Evolutionary conservation across 2,329 filamentous ascomycete genomes (phyloP).

Genomic region (Colletotrichum sp.): DNA sequence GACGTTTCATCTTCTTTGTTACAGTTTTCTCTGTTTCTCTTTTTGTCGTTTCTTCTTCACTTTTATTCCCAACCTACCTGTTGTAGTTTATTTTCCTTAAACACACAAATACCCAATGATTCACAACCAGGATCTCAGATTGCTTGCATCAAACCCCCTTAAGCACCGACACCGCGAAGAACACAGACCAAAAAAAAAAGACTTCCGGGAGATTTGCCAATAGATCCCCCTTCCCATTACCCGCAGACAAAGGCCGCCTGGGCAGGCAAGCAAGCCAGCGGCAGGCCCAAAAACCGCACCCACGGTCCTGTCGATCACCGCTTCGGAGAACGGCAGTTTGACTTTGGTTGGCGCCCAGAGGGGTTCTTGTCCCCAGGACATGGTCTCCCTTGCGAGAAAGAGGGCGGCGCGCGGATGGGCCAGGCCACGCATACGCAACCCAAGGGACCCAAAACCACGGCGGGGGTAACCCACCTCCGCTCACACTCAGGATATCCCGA

Average conservation of each 20-base stretch:
- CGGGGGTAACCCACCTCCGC: not conserved
- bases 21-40: not conserved
- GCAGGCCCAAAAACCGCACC: not conserved
- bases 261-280: not conserved
- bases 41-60: not conserved
- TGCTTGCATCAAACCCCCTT: not conserved
- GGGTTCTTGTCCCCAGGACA: not conserved
- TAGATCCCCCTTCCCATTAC: not conserved
- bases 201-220: not conserved
- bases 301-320: not conserved
- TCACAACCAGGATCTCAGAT: not conserved
- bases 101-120: not conserved
- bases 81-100: not conserved
- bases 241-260: not conserved
- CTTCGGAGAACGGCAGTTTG: not conserved
- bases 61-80: not conserved
- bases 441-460: not conserved
- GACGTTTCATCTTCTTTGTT: not conserved
- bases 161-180: not conserved
- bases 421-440: not conserved
- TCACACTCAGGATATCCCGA: not conserved
- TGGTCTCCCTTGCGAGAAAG: not conserved
- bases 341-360: not conserved
- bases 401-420: not conserved
- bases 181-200: not conserved